Percentiles rank a stretch among this genome's conserved stretches.
Evolutionary conservation across 1,139 yeast genomes (phyloP).

Genomic region (Yamadazyma aaseri): DNA sequence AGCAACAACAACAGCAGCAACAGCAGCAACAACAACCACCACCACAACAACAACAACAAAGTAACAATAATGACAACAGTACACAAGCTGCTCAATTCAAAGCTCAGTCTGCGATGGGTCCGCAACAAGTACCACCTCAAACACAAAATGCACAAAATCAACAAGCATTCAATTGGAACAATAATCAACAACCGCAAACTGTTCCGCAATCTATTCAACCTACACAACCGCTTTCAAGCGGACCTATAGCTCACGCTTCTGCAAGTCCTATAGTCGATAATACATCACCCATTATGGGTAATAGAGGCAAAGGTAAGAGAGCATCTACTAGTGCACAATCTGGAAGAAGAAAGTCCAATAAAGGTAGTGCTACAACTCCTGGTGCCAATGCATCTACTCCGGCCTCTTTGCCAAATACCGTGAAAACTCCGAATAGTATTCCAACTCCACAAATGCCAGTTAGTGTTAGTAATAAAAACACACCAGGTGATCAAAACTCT

Average conservation of each 20-base stretch:
- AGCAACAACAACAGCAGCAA: conserved; percentile 7
- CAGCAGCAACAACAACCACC: conserved; percentile 11
- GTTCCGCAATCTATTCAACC: conserved; percentile 4
- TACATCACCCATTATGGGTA: conserved; percentile 15
- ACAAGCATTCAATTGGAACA: conserved; percentile 3
- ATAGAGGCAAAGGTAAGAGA: conserved; percentile 17
- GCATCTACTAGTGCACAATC: conserved; percentile 18
- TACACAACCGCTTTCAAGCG: conserved; percentile 8
- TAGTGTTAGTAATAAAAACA: conserved; percentile 38
- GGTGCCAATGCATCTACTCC: conserved; percentile 38
- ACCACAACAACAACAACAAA: too few species aligned
- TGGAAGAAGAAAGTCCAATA: conserved; percentile 28
- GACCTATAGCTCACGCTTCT: conserved; percentile 11
- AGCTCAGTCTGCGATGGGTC: background rate
- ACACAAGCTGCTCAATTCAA: background rate
- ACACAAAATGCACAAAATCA: conserved; percentile 8
- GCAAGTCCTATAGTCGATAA: conserved; percentile 14
- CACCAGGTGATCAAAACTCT: conserved; percentile 38
- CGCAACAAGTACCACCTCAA: background rate
- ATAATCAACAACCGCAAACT: conserved; percentile 1
- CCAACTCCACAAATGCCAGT: conserved; percentile 43
- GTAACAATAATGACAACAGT: background rate
- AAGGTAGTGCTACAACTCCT: conserved; percentile 36
- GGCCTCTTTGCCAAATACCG: conserved; percentile 38
- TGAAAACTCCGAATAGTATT: conserved; percentile 47